Base-by-base conservation (phyloP, 2,329 filamentous ascomycete genomes). In the Colletotrichum magnum region DNA sequence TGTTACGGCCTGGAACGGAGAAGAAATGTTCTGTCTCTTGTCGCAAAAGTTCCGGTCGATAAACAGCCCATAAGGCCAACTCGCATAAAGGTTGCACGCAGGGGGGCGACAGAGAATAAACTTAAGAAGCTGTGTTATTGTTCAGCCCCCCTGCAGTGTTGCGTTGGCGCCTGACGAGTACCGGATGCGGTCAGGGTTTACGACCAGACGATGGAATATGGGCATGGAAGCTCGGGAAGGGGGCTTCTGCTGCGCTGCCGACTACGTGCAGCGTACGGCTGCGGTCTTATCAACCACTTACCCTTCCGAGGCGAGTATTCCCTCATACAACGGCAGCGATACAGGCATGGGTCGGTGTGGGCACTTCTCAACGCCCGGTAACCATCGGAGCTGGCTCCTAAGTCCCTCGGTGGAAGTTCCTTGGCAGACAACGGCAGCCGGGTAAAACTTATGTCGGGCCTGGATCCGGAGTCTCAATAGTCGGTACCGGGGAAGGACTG, bases 111-210 rank as follows among this genome's bases (percentile, higher is more conserved):
- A 16, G 21, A 41, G 45, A 50, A 59, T 28, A 50, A 59, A 21
- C n/a, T 50, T 16, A 32, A 50, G n/a, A 28, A 36, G n/a, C 26
- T 0, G 57, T 50, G 43, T 36, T 58, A 32, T 36, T 15, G 5
- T 24, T 36, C 7, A 24, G 57, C 57, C 57, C 57, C 57, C 45
- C 26, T 48, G 56, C 57, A 59, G 57, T n/a, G 57, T 59, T 26
- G 57, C 39, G 43, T 12, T 32, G 57, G 16, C 57, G 57, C 57
- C 57, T 59, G 57, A 59, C 28, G 57, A 59, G 57, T 26, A 39
- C 21, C 28, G 13, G 32, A 59, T 59, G 45, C 57, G 18, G 45
- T 43, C 45, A 12, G 57, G 43, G 43, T 50, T 2, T 43, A 5
- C 54, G 32, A 28, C 21, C 18, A 18, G 9, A 24, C 16, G 45